A percentile compares a stretch with the other conserved stretches of the same genome.
These are phyloP conservation scores for Digitaria exilis DNA, from an alignment of 202 grass and related monocot species.

Conservation along the genomic window DNA sequence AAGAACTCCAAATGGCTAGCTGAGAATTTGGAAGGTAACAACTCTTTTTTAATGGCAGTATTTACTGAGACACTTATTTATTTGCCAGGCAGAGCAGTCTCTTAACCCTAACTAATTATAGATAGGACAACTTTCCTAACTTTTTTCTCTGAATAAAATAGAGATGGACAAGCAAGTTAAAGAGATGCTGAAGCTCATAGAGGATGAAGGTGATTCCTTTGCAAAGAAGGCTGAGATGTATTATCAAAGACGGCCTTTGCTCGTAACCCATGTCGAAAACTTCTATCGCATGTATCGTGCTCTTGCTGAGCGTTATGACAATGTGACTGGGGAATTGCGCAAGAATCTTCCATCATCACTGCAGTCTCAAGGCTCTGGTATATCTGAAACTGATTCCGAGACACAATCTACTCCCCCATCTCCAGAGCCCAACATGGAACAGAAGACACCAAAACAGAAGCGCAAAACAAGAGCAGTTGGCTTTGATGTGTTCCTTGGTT, in stretches of 20 bases:
- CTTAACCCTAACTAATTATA: background rate
- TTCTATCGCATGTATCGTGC: constrained; percentile 97
- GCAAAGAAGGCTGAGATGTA: constrained; percentile 97
- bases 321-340: constrained; percentile 85
- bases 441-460: constrained; percentile 47
- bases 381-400: constrained; percentile 66
- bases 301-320: constrained; percentile 90
- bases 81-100: background rate
- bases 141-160: constrained; percentile 48
- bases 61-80: background rate
- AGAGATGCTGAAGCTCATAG: constrained; percentile 88
- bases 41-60: constrained; percentile 17
- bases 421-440: constrained; percentile 41
- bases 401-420: constrained; percentile 50
- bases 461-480: constrained; percentile 58
- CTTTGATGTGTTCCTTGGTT: constrained; percentile 69
- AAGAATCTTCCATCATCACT: constrained; percentile 75
- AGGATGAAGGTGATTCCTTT: constrained; percentile 94
- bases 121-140: constrained; percentile 15
- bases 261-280: constrained; percentile 81
- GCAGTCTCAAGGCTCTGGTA: constrained; percentile 65
- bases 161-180: constrained; percentile 95
- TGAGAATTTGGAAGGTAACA: constrained; percentile 86
- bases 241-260: constrained; percentile 68
- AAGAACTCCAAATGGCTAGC: constrained; percentile 92